A percentile compares a stretch with the other conserved stretches of the same genome.
phyloP scores from a whole-genome alignment of 2,329 filamentous ascomycete genomes.

The Aspergillus quadrilineatus region DNA sequence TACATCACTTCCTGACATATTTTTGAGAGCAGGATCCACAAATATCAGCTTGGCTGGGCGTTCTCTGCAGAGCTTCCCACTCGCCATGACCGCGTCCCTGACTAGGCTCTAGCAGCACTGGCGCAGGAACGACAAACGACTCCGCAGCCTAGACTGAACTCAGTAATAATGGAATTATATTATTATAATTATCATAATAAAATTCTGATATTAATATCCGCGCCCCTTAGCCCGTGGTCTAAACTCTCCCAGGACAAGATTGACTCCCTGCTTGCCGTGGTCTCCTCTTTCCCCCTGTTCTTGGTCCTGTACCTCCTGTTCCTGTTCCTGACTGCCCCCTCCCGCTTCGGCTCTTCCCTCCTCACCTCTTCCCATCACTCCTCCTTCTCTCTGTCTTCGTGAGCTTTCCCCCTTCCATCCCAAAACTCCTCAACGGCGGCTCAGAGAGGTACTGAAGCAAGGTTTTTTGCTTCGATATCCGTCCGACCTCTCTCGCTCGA shows the following conservation, averaged over 20 bases:
- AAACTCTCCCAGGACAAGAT: conserved; percentile 22
- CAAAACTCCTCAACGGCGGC: conserved; percentile 4
- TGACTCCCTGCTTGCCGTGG: conserved; percentile 19
- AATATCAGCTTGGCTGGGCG: too few relatives aligned
- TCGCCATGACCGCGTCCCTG: background rate
- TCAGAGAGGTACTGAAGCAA: conserved; percentile 12
- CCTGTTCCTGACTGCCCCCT: conserved; percentile 17
- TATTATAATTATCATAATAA: conserved; percentile 2
- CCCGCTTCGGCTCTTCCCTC: conserved; percentile 16
- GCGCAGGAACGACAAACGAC: conserved; percentile 23
- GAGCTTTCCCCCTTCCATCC: background rate
- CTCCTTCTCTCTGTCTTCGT: conserved; percentile 30
- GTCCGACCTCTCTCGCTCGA: conserved; percentile 19
- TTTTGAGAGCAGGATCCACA: too few relatives aligned
- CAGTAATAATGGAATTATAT: conserved; percentile 4
- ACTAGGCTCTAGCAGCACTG: conserved; percentile 14
- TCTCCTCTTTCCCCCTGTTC: conserved; percentile 11
- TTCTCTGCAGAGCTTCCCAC: too few relatives aligned
- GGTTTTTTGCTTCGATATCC: conserved; percentile 15
- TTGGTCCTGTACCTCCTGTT: conserved; percentile 17
- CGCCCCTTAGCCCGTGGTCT: conserved; percentile 16
- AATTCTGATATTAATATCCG: conserved; percentile 12
- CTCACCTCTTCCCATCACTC: conserved; percentile 41
- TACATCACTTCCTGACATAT: too few relatives aligned
- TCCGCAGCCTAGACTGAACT: conserved; percentile 15